Evolutionary conservation across 441 rosid genomes (phyloP), one percentile per base, ranked within the genome.

Genomic region (Kokia cookei): DNA sequence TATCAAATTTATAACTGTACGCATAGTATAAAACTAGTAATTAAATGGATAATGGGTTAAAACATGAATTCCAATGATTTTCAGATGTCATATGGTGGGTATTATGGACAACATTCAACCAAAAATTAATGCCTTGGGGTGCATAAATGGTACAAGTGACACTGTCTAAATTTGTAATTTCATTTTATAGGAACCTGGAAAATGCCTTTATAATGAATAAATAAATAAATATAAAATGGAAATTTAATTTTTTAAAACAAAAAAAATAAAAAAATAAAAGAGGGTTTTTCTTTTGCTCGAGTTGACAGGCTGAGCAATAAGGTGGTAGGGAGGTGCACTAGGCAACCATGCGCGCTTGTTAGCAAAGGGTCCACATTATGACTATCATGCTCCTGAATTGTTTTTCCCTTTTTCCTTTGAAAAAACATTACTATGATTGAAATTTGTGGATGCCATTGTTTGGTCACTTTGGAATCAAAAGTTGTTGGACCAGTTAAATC

Each of bases 231-330:
- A 19, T 19, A 19, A 65, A 14, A 26, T 1, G 3, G 65, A 62
- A 48, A 45, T 6, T 29, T 9, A 2, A 19, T 19, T 19, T 19
- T 19, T 19, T 19, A 19, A 19, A 19, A 19, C 22, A 19, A 19
- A 19, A 19, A 26, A 57, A 42, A 60, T 1, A 29, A 10, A n/a
- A 40, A 51, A 1, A 9, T 51, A 27, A 35, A 55, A 42, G 1
- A 6, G 8, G 22, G 6, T 4, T 11, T 51, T 26, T 47, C 60
- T 73, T 59, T 53, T 19, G 71, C 54, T 57, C 72, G 81, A 83
- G 78, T 65, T 59, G 86, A 82, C 77, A 71, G 70, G 83, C 58
- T 55, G 69, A 59, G 81, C 79, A 84, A 81, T 87, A 73, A 68
- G 81, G 75, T 5, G 32, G 8, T n/a, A 40, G 69, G 69, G 45